Conservation (phyloP, 2,329 filamentous ascomycete genomes). For the Lasiodiplodia gonubiensis region DNA sequence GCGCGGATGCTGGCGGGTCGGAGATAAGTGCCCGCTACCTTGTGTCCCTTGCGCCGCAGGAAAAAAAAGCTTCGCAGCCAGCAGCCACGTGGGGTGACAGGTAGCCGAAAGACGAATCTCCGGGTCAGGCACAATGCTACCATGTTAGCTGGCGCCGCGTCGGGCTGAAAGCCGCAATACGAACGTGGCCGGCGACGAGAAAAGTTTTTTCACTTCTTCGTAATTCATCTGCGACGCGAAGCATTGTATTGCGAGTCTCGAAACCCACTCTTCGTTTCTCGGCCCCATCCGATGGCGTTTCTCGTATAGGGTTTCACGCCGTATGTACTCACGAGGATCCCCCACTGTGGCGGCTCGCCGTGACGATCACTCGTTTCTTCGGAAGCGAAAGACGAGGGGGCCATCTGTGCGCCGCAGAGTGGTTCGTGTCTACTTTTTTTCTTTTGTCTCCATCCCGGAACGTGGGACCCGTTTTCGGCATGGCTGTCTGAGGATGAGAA, state of each 20-base stretch:
- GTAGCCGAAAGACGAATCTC: neutral
- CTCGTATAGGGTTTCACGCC: neutral
- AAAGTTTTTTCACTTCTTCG: neutral
- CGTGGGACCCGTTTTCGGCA: neutral
- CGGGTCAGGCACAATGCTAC: neutral
- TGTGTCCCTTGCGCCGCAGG: neutral
- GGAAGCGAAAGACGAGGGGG: slow-evolving; percentile 10
- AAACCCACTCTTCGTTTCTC: neutral
- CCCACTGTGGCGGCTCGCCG: neutral
- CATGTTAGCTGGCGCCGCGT: neutral
- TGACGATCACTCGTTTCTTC: slow-evolving; percentile 5
- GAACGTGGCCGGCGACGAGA: neutral
- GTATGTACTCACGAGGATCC: slow-evolving; percentile 2
- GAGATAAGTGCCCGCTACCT: slow-evolving; percentile 7
- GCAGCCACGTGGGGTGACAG: slow-evolving; percentile 20
- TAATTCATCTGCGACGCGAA: neutral
- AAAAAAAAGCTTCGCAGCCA: neutral
- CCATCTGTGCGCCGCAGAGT: slow-evolving; percentile 1
- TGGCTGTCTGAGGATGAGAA: neutral
- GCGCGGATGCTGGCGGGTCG: slow-evolving; percentile 15
- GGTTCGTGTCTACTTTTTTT: slow-evolving; percentile 6
- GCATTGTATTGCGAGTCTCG: neutral
- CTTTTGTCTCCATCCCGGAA: neutral
- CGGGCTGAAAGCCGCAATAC: neutral
- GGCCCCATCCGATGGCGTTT: neutral